Evolutionary conservation across 768 basidiomycete species (phyloP).

Genomic region (Chalciporus chontae): DNA sequence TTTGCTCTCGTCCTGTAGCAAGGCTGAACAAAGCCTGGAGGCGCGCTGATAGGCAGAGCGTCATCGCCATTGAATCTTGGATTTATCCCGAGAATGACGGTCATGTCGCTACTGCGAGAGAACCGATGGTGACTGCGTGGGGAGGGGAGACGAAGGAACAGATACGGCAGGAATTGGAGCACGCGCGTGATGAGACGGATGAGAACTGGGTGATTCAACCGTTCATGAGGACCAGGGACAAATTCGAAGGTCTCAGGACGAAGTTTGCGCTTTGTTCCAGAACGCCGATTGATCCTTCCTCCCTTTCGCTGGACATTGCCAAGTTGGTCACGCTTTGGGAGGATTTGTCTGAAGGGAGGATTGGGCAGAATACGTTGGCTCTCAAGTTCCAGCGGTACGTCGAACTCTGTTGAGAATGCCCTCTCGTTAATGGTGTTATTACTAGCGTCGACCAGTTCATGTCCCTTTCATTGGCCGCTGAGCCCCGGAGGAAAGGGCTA

Average conservation of each 20-base stretch:
- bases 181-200: constrained; percentile 43
- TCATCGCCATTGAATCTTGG: constrained; percentile 66
- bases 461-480: constrained; percentile 71
- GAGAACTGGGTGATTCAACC: constrained; percentile 41
- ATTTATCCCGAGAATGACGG: constrained; percentile 43
- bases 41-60: constrained; percentile 58
- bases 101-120: constrained; percentile 23
- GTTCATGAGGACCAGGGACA: constrained; percentile 37
- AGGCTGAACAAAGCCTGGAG: constrained; percentile 79
- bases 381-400: constrained; percentile 63
- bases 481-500: constrained; percentile 67
- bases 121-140: constrained; percentile 63
- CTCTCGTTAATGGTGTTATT: background rate
- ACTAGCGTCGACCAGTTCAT: constrained; percentile 72
- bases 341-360: constrained; percentile 39
- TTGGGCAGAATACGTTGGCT: constrained; percentile 39
- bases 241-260: constrained; percentile 53
- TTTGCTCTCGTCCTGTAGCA: constrained; percentile 73
- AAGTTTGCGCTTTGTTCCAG: constrained; percentile 52
- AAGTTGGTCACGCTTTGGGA: constrained; percentile 58
- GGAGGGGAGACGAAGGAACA: constrained; percentile 53
- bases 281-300: constrained; percentile 33
- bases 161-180: constrained; percentile 46
- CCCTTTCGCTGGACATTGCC: constrained; percentile 43
- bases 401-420: background rate